These are phyloP conservation scores for Cinnamomum micranthum DNA, from an alignment of 164 flowering plant genomes.

Conservation along the genomic window DNA sequence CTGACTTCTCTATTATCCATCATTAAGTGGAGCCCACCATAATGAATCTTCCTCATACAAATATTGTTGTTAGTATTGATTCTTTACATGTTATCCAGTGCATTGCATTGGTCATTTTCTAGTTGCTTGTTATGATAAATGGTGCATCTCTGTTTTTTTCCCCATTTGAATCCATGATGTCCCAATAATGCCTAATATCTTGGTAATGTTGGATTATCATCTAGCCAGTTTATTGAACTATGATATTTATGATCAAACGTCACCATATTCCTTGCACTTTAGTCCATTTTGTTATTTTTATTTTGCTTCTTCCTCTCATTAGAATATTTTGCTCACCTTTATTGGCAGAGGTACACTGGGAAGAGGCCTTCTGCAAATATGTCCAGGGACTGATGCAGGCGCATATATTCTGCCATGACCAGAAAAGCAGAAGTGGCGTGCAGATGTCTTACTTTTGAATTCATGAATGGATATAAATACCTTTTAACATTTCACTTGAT, in stretches of 20 bases:
- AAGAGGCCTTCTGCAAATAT: constrained; percentile 35
- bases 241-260: not conserved
- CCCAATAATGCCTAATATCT: no score
- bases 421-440: not conserved
- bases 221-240: not conserved
- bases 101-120: not conserved
- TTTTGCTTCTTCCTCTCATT: not conserved
- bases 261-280: not conserved
- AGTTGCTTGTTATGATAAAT: not conserved
- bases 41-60: no score
- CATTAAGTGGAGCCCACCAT: no score
- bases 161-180: not conserved
- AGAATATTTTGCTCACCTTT: not conserved
- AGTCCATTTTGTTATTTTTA: not conserved
- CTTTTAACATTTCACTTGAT: not conserved
- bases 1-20: no score
- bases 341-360: constrained; percentile 46
- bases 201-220: no score
- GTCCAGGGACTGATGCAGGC: constrained; percentile 30
- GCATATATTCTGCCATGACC: not conserved
- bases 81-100: no score
- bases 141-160: not conserved
- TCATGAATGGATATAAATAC: constrained; percentile 8
- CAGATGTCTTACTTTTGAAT: constrained; percentile 11
- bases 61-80: no score